Base-by-base conservation (phyloP, 208 protist genomes). In the Crithidia expoeki region DNA sequence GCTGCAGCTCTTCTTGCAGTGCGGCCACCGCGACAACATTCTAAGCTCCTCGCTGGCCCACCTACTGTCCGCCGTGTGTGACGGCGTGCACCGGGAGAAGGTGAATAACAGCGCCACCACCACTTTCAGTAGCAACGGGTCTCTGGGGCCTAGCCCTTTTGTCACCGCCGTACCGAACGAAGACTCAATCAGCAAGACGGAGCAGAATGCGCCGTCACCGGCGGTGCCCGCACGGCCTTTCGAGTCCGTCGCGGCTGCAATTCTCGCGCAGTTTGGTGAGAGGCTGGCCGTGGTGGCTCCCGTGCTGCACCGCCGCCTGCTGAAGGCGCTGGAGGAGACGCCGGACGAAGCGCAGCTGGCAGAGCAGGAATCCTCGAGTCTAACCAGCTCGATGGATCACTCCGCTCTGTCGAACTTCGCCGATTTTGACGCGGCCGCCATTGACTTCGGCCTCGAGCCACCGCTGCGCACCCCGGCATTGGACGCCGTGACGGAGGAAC, bases 311-410 rank as follows among this genome's bases (percentile, higher is more conserved):
- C 59, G 63, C 0, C 70, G 66, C 14, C 69, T 94, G 36, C 68
- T 75, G 46, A 56, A 33, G 44, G 74, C 68, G 56, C 74, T 92
- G 40, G 56, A 65, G 52, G 81, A 92, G 59, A 91, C 89, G 9
- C 82, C 86, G 5, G 80, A 89, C 71, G 80, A 95, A 78, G 89
- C 89, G 17, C 72, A 78, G 33, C 81, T 79, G 44, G 59, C 60
- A 10, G 88, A 93, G 50, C 74, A 70, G 14, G 83, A 92, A 68
- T 84, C 79, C 2, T 91, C 82, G 30, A 94, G 89, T 59, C 58
- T 89, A 0, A 79, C 84, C 33, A 94, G 89, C 74, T 89, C 85
- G 17, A 56, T 86, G 23, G 89, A 90, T 21, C 82, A 81, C 6
- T 69, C 79, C 2, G 38, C 28, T 6, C 33, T 74, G 9, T 21